Base-by-base conservation (phyloP, 2,329 filamentous ascomycete species). In the Orbilia brochopaga region DNA sequence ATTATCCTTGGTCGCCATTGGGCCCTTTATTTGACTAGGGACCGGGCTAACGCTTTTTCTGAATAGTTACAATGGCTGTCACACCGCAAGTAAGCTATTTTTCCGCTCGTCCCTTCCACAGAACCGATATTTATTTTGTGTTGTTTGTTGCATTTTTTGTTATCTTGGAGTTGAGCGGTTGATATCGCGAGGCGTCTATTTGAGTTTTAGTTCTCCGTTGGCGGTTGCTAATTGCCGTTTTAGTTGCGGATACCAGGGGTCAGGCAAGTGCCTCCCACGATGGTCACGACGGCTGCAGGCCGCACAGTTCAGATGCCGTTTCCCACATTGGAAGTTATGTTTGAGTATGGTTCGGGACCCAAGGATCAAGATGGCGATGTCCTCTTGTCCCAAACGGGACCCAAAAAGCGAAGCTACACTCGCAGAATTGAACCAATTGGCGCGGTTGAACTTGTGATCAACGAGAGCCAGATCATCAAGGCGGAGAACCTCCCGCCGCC, bases 61-160 rank as follows among this genome's bases (percentile, higher is more conserved):
- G 8, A 13, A 23, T 42, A 69, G 65, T 69, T 17, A 23, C 52
- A 3, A 57, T 70, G 53, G 59, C 55, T 4, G 59, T 70, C 5
- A 51, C 59, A 17, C 66, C 59, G 3, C 57, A 62, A 23, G 57
- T 69, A 63, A 2, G 46, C 53, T 17, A 37, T 35, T 2, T 7
- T 23, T 2, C n/a, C 8, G 2, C 15, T 10, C 19, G 30, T 21
- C 8, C 27, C 27, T 3, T 32, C 8, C 8, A 4, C 27, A 8
- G n/a, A n/a, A n/a, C n/a, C n/a, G n/a, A n/a, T n/a, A n/a, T n/a
- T n/a, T n/a, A n/a, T n/a, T n/a, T n/a, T n/a, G 27, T 8, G 27
- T 32, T 8, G 27, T 32, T 32, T 3, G 27, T 32, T 8, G 27
- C 27, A 8, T 3, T 32, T 15, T 13, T 58, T 70, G 52, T 58